A percentile compares a stretch with the other conserved stretches of the same genome.
Conservation (phyloP, 495 filamentous ascomycete species). For the Patellaria atrata region DNA sequence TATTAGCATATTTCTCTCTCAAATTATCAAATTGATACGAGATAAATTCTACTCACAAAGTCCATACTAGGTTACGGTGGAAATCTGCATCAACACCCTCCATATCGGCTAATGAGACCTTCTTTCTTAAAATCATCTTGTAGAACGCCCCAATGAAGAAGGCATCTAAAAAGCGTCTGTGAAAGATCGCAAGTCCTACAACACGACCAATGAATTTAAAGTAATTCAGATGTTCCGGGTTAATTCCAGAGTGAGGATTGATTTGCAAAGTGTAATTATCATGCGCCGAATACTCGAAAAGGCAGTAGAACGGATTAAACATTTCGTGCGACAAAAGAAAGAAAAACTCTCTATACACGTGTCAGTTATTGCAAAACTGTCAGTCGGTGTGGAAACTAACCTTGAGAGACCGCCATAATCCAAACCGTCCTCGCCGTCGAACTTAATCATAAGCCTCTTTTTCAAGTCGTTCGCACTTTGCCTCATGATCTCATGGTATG, state of each 20-base stretch:
- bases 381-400: constrained; percentile 28
- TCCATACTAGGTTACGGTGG: constrained; percentile 91
- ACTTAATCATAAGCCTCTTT: constrained; percentile 98
- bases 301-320: constrained; percentile 99
- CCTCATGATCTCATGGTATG: constrained; percentile 94
- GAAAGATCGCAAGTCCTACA: constrained; percentile 95
- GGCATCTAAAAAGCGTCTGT: constrained; percentile 91
- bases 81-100: constrained; percentile 97
- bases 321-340: constrained; percentile 99
- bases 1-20: constrained; percentile 16
- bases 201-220: constrained; percentile 99
- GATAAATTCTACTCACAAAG: constrained; percentile 42
- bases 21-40: background rate
- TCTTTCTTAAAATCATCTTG: constrained; percentile 97
- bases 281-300: constrained; percentile 99
- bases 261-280: constrained; percentile 99
- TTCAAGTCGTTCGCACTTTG: constrained; percentile 94
- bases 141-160: constrained; percentile 99
- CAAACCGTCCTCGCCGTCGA: constrained; percentile 93
- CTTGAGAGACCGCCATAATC: constrained; percentile 95
- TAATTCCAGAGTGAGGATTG: constrained; percentile 98
- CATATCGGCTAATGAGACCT: constrained; percentile 87
- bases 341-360: constrained; percentile 76
- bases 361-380: background rate
- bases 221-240: constrained; percentile 97